These are phyloP conservation scores for Escovopsis sp. DNA, from an alignment of 2,329 filamentous ascomycete genomes.

Conservation along the genomic window DNA sequence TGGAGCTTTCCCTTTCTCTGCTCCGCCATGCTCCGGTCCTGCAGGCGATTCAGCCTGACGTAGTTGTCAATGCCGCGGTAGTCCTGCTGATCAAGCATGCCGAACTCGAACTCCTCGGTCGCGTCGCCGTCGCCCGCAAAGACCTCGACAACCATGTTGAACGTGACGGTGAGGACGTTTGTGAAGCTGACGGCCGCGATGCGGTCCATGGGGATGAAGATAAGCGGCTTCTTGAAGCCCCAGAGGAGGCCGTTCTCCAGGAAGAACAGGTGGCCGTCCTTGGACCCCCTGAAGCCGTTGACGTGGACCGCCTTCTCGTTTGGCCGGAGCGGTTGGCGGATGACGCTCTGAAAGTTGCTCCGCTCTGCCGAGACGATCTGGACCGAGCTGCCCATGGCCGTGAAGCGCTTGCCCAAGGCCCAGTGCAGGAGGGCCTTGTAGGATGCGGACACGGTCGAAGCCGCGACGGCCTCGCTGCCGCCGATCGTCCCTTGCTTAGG, in stretches of 20 bases:
- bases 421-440: constrained; percentile 46
- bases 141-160: constrained; percentile 51
- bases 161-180: constrained; percentile 51
- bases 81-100: constrained; percentile 56
- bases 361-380: constrained; percentile 38
- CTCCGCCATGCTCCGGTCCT: constrained; percentile 56
- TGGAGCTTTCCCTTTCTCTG: constrained; percentile 49
- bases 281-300: constrained; percentile 50
- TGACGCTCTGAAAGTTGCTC: constrained; percentile 40
- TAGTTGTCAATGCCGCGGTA: constrained; percentile 51
- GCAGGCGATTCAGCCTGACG: constrained; percentile 43
- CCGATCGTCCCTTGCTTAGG: constrained; percentile 45
- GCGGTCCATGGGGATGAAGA: constrained; percentile 47
- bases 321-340: constrained; percentile 42
- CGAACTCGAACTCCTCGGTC: constrained; percentile 50
- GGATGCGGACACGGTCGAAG: constrained; percentile 40
- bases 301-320: constrained; percentile 51
- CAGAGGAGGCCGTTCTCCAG: constrained; percentile 52
- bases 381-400: constrained; percentile 30
- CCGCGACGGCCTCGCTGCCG: constrained; percentile 34
- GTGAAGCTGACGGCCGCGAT: constrained; percentile 53
- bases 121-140: constrained; percentile 31
- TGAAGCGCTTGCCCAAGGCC: constrained; percentile 39
- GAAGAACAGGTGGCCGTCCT: constrained; percentile 55
- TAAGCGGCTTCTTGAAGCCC: constrained; percentile 55